These are phyloP conservation scores for Naganishia cerealis DNA, from an alignment of 1,284 basidiomycete species.

Conservation along the genomic window DNA sequence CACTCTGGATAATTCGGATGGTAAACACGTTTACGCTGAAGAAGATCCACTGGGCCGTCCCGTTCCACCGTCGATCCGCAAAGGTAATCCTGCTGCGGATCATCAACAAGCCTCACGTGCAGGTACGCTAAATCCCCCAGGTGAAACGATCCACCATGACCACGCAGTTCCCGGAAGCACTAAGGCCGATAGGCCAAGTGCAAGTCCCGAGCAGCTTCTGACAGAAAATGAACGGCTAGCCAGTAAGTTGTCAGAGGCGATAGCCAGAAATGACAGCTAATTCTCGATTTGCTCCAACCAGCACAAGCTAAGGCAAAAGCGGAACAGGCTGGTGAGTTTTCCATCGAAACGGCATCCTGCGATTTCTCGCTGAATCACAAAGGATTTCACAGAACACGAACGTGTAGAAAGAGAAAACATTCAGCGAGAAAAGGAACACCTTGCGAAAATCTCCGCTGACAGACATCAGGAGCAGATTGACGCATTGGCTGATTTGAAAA, in stretches of 20 bases:
- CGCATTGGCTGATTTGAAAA: constrained; percentile 45
- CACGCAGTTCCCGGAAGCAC: not conserved
- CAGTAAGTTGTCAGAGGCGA: constrained; percentile 37
- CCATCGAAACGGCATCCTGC: not conserved
- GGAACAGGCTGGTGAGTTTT: constrained; percentile 43
- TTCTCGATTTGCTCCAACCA: constrained; percentile 22
- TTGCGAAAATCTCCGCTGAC: constrained; percentile 45
- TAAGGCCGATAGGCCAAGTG: not conserved
- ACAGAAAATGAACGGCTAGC: constrained; percentile 46
- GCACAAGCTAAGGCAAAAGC: constrained; percentile 48
- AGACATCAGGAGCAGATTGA: constrained; percentile 45
- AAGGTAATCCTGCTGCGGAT: constrained; percentile 4
- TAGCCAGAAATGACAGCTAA: not conserved
- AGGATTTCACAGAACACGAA: constrained; percentile 30
- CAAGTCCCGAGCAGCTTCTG: constrained; percentile 38
- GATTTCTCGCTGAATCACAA: not conserved
- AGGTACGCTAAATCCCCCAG: constrained; percentile 1
- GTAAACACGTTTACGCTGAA: not conserved
- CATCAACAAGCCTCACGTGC: constrained; percentile 1
- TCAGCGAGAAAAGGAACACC: constrained; percentile 42
- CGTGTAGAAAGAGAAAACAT: constrained; percentile 41
- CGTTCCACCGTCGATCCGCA: constrained; percentile 1
- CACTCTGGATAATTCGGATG: constrained; percentile 1
- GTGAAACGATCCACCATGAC: not conserved
- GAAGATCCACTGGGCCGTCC: not conserved